Conservation (phyloP, 2,329 filamentous ascomycete species). For the Penicillium sp. region DNA sequence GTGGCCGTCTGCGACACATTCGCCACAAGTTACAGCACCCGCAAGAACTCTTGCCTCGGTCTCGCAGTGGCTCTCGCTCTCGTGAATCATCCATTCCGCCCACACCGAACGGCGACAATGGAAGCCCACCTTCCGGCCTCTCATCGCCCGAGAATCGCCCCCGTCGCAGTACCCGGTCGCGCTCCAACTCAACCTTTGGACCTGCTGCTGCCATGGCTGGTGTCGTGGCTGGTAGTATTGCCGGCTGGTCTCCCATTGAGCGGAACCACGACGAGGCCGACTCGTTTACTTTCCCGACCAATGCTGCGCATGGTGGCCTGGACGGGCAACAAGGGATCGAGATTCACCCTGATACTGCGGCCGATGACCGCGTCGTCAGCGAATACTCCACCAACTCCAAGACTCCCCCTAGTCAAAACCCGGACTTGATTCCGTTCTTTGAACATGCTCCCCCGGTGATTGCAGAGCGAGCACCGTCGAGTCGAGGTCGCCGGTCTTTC, state of each 20-base stretch:
- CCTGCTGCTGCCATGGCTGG: slow-evolving; percentile 68
- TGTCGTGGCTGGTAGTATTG: slow-evolving; percentile 67
- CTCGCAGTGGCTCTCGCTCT: slow-evolving; percentile 48
- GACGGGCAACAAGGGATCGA: slow-evolving; percentile 50
- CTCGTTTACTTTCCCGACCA: slow-evolving; percentile 43
- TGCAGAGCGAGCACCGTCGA: slow-evolving; percentile 36
- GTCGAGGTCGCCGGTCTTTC: slow-evolving; percentile 41
- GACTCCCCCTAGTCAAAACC: slow-evolving; percentile 52
- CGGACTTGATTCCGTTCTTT: slow-evolving; percentile 50
- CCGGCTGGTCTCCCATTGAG: slow-evolving; percentile 66
- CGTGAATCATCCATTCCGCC: slow-evolving; percentile 54
- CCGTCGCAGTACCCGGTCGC: slow-evolving; percentile 56
- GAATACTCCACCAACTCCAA: slow-evolving; percentile 40
- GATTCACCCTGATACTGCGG: slow-evolving; percentile 51
- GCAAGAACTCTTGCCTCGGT: slow-evolving; percentile 48
- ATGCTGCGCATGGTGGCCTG: slow-evolving; percentile 43
- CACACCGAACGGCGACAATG: slow-evolving; percentile 58
- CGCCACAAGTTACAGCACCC: slow-evolving; percentile 66
- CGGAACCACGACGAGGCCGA: slow-evolving; percentile 44
- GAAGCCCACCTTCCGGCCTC: slow-evolving; percentile 45
- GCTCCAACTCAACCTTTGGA: slow-evolving; percentile 62
- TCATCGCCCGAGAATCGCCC: slow-evolving; percentile 59
- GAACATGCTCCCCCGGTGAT: slow-evolving; percentile 43
- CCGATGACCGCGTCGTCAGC: slow-evolving; percentile 50
- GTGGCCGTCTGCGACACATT: slow-evolving; percentile 63